Percentiles rank a stretch among this genome's conserved stretches.
Conservation (phyloP, 306 rosid genomes). For the Rosa lucieae region DNA sequence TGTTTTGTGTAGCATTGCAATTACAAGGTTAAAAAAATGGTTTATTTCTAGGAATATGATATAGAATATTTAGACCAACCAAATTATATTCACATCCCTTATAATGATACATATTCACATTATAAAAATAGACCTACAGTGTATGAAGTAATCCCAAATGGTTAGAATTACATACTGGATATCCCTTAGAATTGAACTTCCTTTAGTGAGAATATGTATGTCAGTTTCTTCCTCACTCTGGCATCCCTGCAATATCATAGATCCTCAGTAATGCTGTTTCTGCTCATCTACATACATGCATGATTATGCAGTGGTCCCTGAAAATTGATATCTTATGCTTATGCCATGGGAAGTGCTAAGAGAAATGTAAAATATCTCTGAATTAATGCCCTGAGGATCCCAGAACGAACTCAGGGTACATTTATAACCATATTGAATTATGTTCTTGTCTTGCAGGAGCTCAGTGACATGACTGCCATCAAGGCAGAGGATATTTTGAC, state of each 20-base stretch:
- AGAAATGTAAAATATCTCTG: not conserved
- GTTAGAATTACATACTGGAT: not conserved
- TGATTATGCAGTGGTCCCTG: not conserved
- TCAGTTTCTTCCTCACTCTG: not conserved
- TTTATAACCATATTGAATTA: not conserved
- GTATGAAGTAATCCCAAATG: not conserved
- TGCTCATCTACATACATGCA: not conserved
- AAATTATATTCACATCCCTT: not conserved
- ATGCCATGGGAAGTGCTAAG: not conserved
- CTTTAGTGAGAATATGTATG: not conserved
- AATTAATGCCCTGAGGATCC: not conserved
- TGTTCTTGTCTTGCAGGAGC: slow-evolving; percentile 55
- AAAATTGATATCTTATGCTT: not conserved
- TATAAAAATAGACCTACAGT: not conserved
- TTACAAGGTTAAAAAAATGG: not conserved
- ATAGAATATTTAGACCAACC: not conserved
- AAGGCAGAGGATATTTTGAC: slow-evolving; percentile 90
- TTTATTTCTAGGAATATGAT: not conserved
- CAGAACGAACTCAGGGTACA: not conserved
- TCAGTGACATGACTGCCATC: slow-evolving; percentile 99
- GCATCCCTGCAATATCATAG: not conserved
- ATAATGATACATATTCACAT: not conserved
- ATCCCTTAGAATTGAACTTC: not conserved
- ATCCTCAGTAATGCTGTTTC: not conserved
- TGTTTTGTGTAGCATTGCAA: not conserved